Percentiles rank a stretch among this genome's conserved stretches.
phyloP scores from a whole-genome alignment of 1,139 yeast species.

The Candida glucosophila region DNA sequence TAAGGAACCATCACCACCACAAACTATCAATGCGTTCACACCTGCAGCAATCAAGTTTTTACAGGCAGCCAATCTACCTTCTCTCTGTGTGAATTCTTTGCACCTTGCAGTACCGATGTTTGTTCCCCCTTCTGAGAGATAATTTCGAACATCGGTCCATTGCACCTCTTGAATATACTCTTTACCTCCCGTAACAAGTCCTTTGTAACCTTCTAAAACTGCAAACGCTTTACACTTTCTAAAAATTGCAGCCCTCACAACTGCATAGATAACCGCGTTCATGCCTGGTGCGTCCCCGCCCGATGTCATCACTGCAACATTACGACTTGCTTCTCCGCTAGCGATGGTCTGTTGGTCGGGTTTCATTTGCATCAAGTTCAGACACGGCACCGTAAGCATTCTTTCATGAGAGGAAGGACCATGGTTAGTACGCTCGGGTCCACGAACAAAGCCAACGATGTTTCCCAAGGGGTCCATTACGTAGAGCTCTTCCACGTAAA shows the following conservation, averaged over 20 bases:
- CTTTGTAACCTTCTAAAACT: slow-evolving; percentile 72
- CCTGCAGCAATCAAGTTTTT: slow-evolving; percentile 63
- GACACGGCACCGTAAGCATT: slow-evolving; percentile 39
- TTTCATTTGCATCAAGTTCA: slow-evolving; percentile 3
- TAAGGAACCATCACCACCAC: slow-evolving; percentile 82
- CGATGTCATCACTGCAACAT: slow-evolving; percentile 78
- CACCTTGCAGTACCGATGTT: slow-evolving; percentile 77
- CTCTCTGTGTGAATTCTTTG: slow-evolving; percentile 56
- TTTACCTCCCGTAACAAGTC: slow-evolving; percentile 60
- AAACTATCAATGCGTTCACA: slow-evolving; percentile 69
- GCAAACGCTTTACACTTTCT: slow-evolving; percentile 68
- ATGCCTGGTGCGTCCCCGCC: slow-evolving; percentile 88
- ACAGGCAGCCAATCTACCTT: slow-evolving; percentile 62
- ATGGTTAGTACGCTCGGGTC: no score
- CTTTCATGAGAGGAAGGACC: slow-evolving; percentile 52
- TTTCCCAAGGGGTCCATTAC: slow-evolving; percentile 62
- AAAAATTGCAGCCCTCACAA: slow-evolving; percentile 65
- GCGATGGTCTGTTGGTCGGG: slow-evolving; percentile 1
- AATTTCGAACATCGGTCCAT: slow-evolving; percentile 75
- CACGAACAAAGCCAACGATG: slow-evolving; percentile 60
- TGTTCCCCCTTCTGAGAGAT: slow-evolving; percentile 71
- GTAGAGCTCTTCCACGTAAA: slow-evolving; percentile 60
- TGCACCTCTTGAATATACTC: slow-evolving; percentile 54
- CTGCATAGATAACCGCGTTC: slow-evolving; percentile 78
- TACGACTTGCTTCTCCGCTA: no score